Conservation (phyloP, 2,329 filamentous ascomycete species). For the Gremmenia infestans region DNA sequence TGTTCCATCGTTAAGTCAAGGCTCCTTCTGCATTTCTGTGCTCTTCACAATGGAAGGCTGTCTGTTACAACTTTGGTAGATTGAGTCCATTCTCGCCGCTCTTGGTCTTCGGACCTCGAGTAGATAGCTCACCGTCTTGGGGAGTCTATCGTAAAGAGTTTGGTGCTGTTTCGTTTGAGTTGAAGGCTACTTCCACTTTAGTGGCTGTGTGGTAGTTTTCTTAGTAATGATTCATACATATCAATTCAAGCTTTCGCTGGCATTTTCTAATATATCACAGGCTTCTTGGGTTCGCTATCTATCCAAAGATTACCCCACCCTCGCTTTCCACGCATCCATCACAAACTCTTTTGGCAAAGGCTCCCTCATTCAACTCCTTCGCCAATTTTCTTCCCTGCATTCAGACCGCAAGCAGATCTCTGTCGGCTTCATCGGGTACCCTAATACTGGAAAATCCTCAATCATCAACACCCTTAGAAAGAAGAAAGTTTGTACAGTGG, state of each 20-base stretch:
- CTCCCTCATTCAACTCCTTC: slow-evolving; percentile 82
- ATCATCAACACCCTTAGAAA: slow-evolving; percentile 95
- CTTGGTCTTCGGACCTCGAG: slow-evolving; percentile 59
- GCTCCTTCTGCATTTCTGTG: slow-evolving; percentile 59
- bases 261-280: slow-evolving; percentile 45
- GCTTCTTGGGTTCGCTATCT: slow-evolving; percentile 87
- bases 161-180: slow-evolving; percentile 91
- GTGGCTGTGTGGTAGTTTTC: slow-evolving; percentile 71
- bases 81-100: slow-evolving; percentile 63
- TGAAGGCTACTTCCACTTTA: slow-evolving; percentile 74
- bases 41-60: slow-evolving; percentile 65
- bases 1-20: slow-evolving; percentile 77
- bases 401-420: slow-evolving; percentile 90
- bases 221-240: slow-evolving; percentile 99
- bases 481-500: slow-evolving; percentile 90
- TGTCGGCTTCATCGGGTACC: slow-evolving; percentile 71
- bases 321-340: slow-evolving; percentile 91
- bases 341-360: slow-evolving; percentile 97
- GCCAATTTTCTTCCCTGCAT: slow-evolving; percentile 89
- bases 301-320: slow-evolving; percentile 86
- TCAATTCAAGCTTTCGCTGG: slow-evolving; percentile 21
- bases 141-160: slow-evolving; percentile 60
- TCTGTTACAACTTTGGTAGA: slow-evolving; percentile 99
- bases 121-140: slow-evolving; percentile 87
- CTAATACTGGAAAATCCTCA: slow-evolving; percentile 92